Conservation (phyloP, 371 early-diverging fungal species). For the Parasitella parasitica region DNA sequence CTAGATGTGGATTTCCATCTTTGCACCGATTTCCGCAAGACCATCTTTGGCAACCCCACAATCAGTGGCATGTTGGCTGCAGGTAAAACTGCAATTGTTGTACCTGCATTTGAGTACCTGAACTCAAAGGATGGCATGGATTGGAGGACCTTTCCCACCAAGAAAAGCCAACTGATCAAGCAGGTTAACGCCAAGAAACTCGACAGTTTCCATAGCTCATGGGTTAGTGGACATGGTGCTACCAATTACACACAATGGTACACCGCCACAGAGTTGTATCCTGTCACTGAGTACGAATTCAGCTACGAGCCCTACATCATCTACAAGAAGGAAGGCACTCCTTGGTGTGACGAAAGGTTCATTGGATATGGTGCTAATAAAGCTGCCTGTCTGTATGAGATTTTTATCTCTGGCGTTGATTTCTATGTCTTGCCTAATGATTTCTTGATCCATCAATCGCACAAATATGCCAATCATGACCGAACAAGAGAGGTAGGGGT, state of each 20-base stretch:
- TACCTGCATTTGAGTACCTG: slow-evolving; percentile 60
- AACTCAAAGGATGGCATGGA: slow-evolving; percentile 49
- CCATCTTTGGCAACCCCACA: slow-evolving; percentile 28
- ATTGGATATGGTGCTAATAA: slow-evolving; percentile 67
- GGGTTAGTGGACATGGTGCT: slow-evolving; percentile 53
- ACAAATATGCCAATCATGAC: slow-evolving; percentile 53
- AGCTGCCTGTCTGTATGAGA: slow-evolving; percentile 62
- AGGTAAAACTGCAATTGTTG: slow-evolving; percentile 49
- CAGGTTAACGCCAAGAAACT: slow-evolving; percentile 36
- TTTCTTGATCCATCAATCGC: slow-evolving; percentile 60
- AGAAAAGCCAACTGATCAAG: slow-evolving; percentile 33
- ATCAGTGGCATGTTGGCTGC: slow-evolving; percentile 29
- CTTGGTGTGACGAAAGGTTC: slow-evolving; percentile 66
- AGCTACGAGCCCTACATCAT: slow-evolving; percentile 60
- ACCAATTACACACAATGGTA: slow-evolving; percentile 57
- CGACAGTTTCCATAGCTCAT: slow-evolving; percentile 48
- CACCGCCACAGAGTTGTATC: slow-evolving; percentile 39
- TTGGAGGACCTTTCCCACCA: slow-evolving; percentile 42
- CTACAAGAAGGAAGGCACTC: slow-evolving; percentile 46
- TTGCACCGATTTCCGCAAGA: slow-evolving; percentile 52
- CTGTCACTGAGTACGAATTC: slow-evolving; percentile 51
- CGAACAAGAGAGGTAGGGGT: slow-evolving; percentile 52
- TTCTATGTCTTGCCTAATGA: slow-evolving; percentile 56
- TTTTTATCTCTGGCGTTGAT: slow-evolving; percentile 58
- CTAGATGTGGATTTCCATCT: slow-evolving; percentile 62